Base-by-base conservation (phyloP, 352 stramenopile genomes). In the Pythium pectinolyticum region DNA sequence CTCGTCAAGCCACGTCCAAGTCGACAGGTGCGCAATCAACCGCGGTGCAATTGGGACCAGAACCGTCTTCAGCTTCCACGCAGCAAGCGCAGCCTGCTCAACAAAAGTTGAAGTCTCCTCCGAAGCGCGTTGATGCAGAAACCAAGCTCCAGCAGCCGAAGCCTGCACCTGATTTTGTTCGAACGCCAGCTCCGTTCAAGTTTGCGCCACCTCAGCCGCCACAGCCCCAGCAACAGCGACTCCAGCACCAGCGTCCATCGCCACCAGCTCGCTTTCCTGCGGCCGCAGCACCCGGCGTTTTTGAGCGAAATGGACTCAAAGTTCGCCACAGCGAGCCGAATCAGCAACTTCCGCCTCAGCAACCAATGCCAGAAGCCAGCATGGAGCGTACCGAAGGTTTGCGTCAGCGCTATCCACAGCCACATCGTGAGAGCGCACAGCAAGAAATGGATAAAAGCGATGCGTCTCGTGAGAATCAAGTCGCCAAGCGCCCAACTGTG, bases 161-260 rank as follows among this genome's bases (percentile, higher is more conserved):
- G 11, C 53, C 53, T 3, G 8, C 53, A 40, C 9, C 25, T 4
- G 57, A 59, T 49, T 59, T 59, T 28, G 25, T 59, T 41, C 52
- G 52, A 1, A 25, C 37, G 24, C 20, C 37, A 6, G 19, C 17
- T 30, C 54, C 39, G 11, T 40, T 61, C n/a, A 40, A 41, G 41
- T 52, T 61, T 32, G 54, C 27, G 19, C 20, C 28, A 32, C 54
- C 54, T n/a, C 37, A 28, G 7, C 28, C 19, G 4, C 40, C 6
- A 20, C 48, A 27, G 15, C 31, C 30, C 7, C 48, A 56, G 43
- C 12, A 15, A 28, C 30, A 43, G 12, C n/a, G n/a, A n/a, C n/a
- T n/a, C n/a, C n/a, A n/a, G 30, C 28, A 31, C 28, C 30, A 43
- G 48, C 31, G 11, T 43, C 48, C 9, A 19, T n/a, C 28, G 2